These are phyloP conservation scores for Paecilomyces fulvus DNA, from an alignment of 2,329 filamentous ascomycete genomes.

Conservation along the genomic window DNA sequence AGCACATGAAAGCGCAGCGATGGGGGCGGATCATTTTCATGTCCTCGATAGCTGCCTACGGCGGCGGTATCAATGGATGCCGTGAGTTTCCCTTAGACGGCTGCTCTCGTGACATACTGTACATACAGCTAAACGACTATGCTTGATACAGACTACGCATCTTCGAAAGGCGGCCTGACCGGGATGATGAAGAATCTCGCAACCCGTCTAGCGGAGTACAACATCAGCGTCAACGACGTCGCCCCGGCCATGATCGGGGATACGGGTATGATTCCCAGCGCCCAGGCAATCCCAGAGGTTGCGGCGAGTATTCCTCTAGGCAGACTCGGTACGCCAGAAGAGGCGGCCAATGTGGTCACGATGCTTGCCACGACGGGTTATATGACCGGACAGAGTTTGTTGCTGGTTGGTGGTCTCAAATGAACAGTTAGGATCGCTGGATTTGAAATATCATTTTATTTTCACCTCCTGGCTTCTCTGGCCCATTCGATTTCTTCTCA, in stretches of 20 bases:
- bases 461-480: background rate
- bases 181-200: conserved; percentile 60
- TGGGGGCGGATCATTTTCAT: conserved; percentile 60
- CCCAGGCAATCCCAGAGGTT: conserved; percentile 50
- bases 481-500: background rate
- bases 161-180: conserved; percentile 54
- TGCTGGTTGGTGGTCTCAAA: conserved; percentile 36
- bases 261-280: conserved; percentile 54
- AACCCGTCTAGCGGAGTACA: conserved; percentile 49
- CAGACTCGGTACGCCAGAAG: conserved; percentile 49
- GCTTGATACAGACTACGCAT: conserved; percentile 38
- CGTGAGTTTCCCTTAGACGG: conserved; percentile 22
- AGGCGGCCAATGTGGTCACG: conserved; percentile 53
- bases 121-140: background rate
- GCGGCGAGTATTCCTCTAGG: conserved; percentile 53
- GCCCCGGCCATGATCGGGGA: conserved; percentile 61
- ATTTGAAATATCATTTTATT: background rate
- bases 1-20: conserved; percentile 49
- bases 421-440: background rate
- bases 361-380: conserved; percentile 56
- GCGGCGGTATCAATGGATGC: conserved; percentile 57
- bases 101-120: background rate
- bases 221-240: conserved; percentile 61
- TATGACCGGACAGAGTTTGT: conserved; percentile 48
- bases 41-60: conserved; percentile 54